Base-by-base conservation (phyloP, 768 basidiomycete genomes). In the Candolleomyces eurysporus region DNA sequence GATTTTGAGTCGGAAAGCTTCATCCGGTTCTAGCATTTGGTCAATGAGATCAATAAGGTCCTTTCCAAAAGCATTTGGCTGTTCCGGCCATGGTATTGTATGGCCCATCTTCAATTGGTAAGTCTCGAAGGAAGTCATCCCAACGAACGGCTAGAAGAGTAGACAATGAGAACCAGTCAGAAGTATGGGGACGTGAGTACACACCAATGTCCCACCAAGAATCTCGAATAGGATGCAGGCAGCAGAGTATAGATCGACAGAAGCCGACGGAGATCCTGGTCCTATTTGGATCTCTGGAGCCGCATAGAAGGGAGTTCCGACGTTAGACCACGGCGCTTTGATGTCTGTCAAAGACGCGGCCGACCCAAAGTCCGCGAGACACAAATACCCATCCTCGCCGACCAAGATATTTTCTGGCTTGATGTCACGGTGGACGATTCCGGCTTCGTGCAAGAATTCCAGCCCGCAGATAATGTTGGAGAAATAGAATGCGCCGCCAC, bases 341-440 rank as follows among this genome's bases (percentile, higher is more conserved):
- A 68, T 66, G 40, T 62, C 68, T 8, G 71, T 62, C 63, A 59
- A 54, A 40, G 48, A 68, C 0, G 71, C 62, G 5, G 80, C 73
- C 22, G 71, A 61, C 3, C 84, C 84, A 63, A 88, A 84, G 65
- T 87, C 85, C 9, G 77, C 76, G 0, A 88, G 61, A 59, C 72
- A 68, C 30, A 86, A 73, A 64, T 87, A 87, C 26, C 85, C 86
- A 66, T 84, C 83, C 2, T 75, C 65, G 48, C 82, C 83, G 63
- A 84, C 76, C 59, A 89, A 77, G 26, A 90, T 76, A 69, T 89
- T 90, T 57, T 80, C 78, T 2, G 88, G 87, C 65, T 87, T 88
- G 72, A 90, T 83, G 66, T 88, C 87, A 45, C 86, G 83, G 65
- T 89, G 87, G 43, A 89, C 83, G 68, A 88, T 84, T 26, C 87